Percentiles rank a stretch among this genome's conserved stretches.
Evolutionary conservation across 371 early-diverging fungal species (phyloP).

Genomic region (Rhizopus sp.): DNA sequence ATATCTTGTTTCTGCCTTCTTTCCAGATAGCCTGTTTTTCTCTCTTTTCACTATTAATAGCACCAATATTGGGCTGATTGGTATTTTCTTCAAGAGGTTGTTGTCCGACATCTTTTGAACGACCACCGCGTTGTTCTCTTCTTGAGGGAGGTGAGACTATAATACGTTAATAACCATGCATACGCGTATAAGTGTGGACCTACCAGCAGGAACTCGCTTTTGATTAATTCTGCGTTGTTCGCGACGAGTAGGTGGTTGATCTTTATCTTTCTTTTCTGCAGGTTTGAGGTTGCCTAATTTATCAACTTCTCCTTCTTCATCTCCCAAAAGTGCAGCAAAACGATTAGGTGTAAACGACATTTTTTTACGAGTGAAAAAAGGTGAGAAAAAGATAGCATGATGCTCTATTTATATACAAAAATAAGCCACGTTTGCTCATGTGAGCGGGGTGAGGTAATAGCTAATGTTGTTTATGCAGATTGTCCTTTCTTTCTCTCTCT

Average conservation of each 20-base stretch:
- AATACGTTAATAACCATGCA: neutral
- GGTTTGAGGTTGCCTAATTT: conserved; percentile 46
- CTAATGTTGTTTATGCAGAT: too few relatives aligned
- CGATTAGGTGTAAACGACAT: conserved; percentile 41
- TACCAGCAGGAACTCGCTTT: conserved; percentile 32
- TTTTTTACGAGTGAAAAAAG: conserved; percentile 5
- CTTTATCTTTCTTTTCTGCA: conserved; percentile 27
- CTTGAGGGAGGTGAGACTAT: conserved; percentile 50
- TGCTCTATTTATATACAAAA: too few relatives aligned
- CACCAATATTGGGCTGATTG: conserved; percentile 3
- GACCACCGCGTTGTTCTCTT: conserved; percentile 17
- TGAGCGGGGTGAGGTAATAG: too few relatives aligned
- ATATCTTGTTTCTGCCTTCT: conserved; percentile 48
- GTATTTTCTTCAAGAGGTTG: conserved; percentile 6
- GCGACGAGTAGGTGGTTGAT: conserved; percentile 22
- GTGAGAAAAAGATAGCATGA: neutral
- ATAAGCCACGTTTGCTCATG: too few relatives aligned
- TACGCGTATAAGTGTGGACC: neutral
- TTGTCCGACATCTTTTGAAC: conserved; percentile 13
- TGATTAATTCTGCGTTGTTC: conserved; percentile 18
- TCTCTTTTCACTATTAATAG: neutral
- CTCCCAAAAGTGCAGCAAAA: conserved; percentile 38
- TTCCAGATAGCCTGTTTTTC: neutral
- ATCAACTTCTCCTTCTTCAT: conserved; percentile 42
- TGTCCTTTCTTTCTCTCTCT: too few relatives aligned